These are phyloP conservation scores for Bothia castanella DNA, from an alignment of 1,284 basidiomycete genomes.

Conservation along the genomic window DNA sequence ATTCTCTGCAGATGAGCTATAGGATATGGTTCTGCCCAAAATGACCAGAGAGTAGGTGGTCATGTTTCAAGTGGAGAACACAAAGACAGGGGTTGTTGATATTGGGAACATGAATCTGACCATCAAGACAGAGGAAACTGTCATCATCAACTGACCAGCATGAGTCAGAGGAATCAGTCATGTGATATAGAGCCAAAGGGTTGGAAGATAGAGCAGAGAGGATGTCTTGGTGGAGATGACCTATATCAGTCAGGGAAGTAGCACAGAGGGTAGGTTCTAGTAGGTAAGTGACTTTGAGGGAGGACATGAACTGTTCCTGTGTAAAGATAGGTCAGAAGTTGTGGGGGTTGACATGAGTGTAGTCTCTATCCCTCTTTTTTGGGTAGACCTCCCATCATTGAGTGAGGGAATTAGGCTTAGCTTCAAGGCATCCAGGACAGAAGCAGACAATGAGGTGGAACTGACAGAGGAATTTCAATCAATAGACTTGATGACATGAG, in stretches of 20 bases:
- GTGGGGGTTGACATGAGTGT: slow-evolving; percentile 12
- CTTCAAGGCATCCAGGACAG: too few relatives aligned
- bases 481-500: too few relatives aligned
- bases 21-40: too few relatives aligned
- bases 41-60: too few relatives aligned
- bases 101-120: not conserved
- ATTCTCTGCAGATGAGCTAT: too few relatives aligned
- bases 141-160: not conserved
- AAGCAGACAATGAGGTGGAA: too few relatives aligned
- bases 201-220: not conserved
- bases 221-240: not conserved
- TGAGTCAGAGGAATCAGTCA: not conserved
- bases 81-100: too few relatives aligned
- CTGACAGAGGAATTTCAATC: too few relatives aligned
- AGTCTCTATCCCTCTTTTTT: slow-evolving; percentile 4
- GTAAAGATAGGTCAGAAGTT: slow-evolving; percentile 1
- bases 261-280: not conserved
- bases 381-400: too few relatives aligned
- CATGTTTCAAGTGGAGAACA: too few relatives aligned
- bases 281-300: not conserved
- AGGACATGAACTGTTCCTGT: not conserved
- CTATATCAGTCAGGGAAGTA: not conserved
- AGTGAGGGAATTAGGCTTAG: too few relatives aligned
- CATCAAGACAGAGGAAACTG: not conserved
- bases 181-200: not conserved